Base-by-base conservation (phyloP, 768 basidiomycete species). In the Amyloporia xantha region DNA sequence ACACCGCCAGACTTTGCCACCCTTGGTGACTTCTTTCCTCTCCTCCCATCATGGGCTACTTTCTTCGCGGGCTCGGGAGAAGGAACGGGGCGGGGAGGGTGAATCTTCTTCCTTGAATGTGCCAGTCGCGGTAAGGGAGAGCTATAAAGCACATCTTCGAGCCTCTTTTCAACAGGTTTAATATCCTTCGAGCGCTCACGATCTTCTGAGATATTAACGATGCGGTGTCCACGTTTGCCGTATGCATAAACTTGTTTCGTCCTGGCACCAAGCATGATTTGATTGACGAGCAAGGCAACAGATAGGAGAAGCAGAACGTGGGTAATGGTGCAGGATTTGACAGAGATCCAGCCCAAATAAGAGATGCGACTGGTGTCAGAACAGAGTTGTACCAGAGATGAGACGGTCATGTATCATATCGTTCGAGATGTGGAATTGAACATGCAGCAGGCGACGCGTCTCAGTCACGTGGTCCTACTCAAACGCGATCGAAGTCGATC, bases 241-340 rank as follows among this genome's bases (percentile, higher is more conserved):
- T 67, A 67, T n/a, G 65, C 50, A 20, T 54, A 44, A 48, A 67
- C 62, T 45, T 62, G 61, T 41, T 64, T 65, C n/a, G 65, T 64
- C 26, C 60, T 53, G 6, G 59, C 54, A 36, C 62, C 59, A 17
- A 64, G 57, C 62, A 66, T 64, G 7, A 7, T 15, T 35, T n/a
- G n/a, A n/a, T n/a, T n/a, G n/a, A n/a, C n/a, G n/a, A n/a, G n/a
- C n/a, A n/a, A n/a, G n/a, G n/a, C n/a, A n/a, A n/a, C n/a, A n/a
- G n/a, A n/a, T n/a, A n/a, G n/a, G n/a, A n/a, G n/a, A n/a, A n/a
- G n/a, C n/a, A n/a, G n/a, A n/a, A n/a, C n/a, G n/a, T n/a, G n/a
- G n/a, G n/a, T n/a, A n/a, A n/a, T n/a, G n/a, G n/a, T n/a, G n/a
- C n/a, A n/a, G n/a, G n/a, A n/a, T n/a, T n/a, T n/a, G n/a, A n/a